These are phyloP conservation scores for Ceratobasidium sp. DNA, from an alignment of 1,284 basidiomycete species.

Conservation along the genomic window DNA sequence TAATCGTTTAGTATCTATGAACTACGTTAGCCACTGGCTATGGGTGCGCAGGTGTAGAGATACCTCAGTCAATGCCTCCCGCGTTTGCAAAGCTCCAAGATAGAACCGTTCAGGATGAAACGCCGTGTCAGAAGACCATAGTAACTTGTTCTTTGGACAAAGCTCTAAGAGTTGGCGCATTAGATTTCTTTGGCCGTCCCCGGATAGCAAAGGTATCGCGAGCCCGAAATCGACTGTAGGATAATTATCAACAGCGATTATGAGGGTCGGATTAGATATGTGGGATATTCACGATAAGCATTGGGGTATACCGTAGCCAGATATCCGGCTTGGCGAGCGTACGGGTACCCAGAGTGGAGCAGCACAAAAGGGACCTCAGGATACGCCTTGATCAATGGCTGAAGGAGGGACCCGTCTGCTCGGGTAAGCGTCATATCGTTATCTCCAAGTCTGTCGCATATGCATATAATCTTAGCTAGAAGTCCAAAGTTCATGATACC, in stretches of 20 bases:
- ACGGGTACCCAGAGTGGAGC: slow-evolving; percentile 80
- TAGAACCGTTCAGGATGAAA: slow-evolving; percentile 85
- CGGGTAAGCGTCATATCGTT: slow-evolving; percentile 72
- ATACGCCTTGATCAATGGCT: slow-evolving; percentile 73
- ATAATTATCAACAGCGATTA: not conserved
- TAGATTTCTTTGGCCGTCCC: slow-evolving; percentile 70
- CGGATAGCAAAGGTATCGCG: slow-evolving; percentile 77
- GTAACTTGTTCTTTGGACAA: slow-evolving; percentile 79
- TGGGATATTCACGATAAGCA: slow-evolving; percentile 71
- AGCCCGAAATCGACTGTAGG: slow-evolving; percentile 76
- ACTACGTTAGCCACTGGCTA: too few species aligned
- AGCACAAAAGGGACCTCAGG: slow-evolving; percentile 73
- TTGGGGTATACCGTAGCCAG: slow-evolving; percentile 76
- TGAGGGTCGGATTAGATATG: not conserved
- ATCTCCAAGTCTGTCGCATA: slow-evolving; percentile 67
- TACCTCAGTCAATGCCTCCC: slow-evolving; percentile 72
- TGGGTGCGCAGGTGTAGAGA: slow-evolving; percentile 29
- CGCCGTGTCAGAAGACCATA: slow-evolving; percentile 75
- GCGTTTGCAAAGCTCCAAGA: slow-evolving; percentile 72
- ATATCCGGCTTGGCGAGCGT: slow-evolving; percentile 79
- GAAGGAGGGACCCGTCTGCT: slow-evolving; percentile 74
- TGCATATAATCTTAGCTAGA: not conserved
- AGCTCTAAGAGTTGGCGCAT: slow-evolving; percentile 76
- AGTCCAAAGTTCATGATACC: not conserved
- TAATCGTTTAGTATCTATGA: slow-evolving; percentile 66